Percentiles rank a stretch among this genome's conserved stretches.
phyloP scores from a whole-genome alignment of 352 stramenopile genomes.

The Pythium rishiriense region DNA sequence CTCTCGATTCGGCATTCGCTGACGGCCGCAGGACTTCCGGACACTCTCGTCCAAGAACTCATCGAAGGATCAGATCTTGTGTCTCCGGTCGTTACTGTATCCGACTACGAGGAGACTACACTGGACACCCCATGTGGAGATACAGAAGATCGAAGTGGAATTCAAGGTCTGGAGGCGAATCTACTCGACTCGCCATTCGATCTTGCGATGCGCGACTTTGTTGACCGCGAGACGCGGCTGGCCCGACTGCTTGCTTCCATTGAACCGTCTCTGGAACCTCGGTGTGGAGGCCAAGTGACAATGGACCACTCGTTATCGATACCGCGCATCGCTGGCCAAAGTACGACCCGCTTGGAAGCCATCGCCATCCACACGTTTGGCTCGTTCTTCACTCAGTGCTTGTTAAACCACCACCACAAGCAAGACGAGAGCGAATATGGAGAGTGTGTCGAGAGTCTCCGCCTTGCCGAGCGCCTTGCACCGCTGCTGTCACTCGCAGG shows the following conservation, averaged over 20 bases:
- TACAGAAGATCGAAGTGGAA: not conserved
- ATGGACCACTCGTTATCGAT: not conserved
- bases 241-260: constrained; percentile 26
- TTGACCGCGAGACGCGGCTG: not conserved
- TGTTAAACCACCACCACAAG: constrained; percentile 10
- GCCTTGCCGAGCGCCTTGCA: constrained; percentile 37
- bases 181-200: constrained; percentile 29
- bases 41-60: constrained; percentile 10
- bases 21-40: constrained; percentile 3
- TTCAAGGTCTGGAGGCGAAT: not conserved
- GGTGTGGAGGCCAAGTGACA: not conserved
- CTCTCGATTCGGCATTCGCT: not conserved
- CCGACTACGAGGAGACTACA: not conserved
- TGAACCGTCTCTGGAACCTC: not conserved
- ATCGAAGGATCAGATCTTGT: not conserved
- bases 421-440: not conserved
- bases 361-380: constrained; percentile 55
- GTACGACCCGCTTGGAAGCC: constrained; percentile 20
- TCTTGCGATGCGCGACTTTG: constrained; percentile 16
- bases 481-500: constrained; percentile 23
- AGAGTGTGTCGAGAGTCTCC: constrained; percentile 16
- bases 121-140: not conserved
- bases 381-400: constrained; percentile 47
- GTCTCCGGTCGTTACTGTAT: not conserved
- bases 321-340: not conserved